Conservation (phyloP, 176 grass and related monocot genomes). For the Themeda triandra region DNA sequence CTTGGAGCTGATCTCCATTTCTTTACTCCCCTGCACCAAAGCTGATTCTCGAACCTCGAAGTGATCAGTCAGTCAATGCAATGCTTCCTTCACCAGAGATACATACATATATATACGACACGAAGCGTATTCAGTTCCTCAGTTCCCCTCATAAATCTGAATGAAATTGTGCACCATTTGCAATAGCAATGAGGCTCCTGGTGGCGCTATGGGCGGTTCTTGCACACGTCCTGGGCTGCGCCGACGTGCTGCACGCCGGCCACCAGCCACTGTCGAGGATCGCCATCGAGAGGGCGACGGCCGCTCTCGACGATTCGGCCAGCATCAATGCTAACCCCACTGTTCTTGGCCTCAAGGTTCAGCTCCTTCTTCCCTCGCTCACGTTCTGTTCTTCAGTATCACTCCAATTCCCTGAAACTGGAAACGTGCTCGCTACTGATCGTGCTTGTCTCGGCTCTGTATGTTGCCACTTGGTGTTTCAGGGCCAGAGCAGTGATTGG, state of each 20-base stretch:
- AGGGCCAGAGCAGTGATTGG: conserved; percentile 60
- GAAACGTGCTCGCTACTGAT: background rate
- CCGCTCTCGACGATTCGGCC: conserved; percentile 21
- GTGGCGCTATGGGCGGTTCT: background rate
- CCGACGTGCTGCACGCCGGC: background rate
- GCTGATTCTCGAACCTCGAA: background rate
- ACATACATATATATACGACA: background rate
- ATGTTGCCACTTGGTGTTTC: background rate
- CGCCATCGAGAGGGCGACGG: conserved; percentile 38
- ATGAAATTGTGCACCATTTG: background rate
- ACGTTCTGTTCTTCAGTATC: background rate
- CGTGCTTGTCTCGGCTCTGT: background rate
- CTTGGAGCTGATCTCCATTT: conserved; percentile 1
- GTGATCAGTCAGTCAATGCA: background rate
- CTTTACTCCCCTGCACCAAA: background rate
- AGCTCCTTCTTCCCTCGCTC: background rate
- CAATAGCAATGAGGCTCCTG: background rate
- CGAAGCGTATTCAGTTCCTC: background rate
- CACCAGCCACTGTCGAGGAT: conserved; percentile 61
- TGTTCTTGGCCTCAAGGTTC: conserved; percentile 55
- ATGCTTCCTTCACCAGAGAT: background rate
- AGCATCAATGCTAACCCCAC: conserved; percentile 42
- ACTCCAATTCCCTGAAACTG: no score
- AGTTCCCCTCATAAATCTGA: background rate
- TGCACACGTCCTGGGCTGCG: background rate